Base-by-base conservation (phyloP, 352 stramenopile species). In the Globisporangium cylindrosporum region DNA sequence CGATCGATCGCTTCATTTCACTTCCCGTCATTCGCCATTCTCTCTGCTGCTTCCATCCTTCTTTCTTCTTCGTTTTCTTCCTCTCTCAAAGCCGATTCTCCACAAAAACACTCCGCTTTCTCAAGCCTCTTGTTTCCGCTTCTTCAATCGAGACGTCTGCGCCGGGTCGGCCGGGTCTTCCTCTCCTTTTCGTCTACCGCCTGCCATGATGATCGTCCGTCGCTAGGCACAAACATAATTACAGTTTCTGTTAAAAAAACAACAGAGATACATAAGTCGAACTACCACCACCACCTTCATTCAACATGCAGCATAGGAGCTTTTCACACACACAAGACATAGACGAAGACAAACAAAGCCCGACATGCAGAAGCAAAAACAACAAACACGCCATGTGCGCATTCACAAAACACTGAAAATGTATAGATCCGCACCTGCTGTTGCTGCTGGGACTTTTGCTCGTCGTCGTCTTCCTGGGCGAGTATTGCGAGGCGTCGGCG, bases 171-270 rank as follows among this genome's bases (percentile, higher is more conserved):
- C 65, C 55, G 65, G 71, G 59, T 87, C 77, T 41, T 84, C 84
- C 65, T 88, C 83, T 34, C 81, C 81, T 84, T 94, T 94, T 68
- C 84, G 75, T 84, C 84, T 76, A 53, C 78, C 69, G 71, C 82
- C 79, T 71, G 81, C 80, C 69, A 46, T 34, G 27, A 84, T 61
- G 77, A 62, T 62, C 56, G 79, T 88, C 77, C 86, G 86, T 89
- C 84, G 86, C 86, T 94, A 90, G 76, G 81, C 78, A 94, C 82
- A 92, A 74, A 92, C 86, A 94, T 84, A 91, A 92, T 94, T 94
- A 94, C 84, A 94, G 82, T 86, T 92, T 92, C 86, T 94, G 86
- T 94, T 94, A 94, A 92, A 79, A 89, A 89, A 77, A 94, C 76
- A 93, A 90, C 77, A 90, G 65, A 90, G 69, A 84, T 81, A 74